Evolutionary conservation across 1,284 basidiomycete genomes (phyloP).

Genomic region (Pholiota adiposa): DNA sequence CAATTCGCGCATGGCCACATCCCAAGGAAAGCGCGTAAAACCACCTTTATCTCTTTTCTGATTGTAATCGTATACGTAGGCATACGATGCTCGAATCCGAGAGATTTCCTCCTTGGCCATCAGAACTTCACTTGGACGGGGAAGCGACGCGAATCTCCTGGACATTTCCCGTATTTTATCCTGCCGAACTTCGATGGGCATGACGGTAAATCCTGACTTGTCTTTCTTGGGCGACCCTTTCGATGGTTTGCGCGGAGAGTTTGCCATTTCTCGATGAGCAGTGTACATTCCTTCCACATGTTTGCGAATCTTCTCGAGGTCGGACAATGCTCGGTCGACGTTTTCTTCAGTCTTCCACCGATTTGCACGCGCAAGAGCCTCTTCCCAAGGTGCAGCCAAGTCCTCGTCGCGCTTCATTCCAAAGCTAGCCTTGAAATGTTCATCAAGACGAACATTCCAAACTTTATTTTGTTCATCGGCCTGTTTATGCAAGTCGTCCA

Average conservation of each 20-base stretch:
- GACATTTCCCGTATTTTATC: constrained; percentile 49
- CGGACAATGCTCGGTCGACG: constrained; percentile 17
- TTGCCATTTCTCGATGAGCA: constrained; percentile 30
- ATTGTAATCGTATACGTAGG: constrained; percentile 47
- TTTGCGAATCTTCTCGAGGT: constrained; percentile 30
- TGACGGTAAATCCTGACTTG: constrained; percentile 38
- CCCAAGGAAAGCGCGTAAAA: constrained; percentile 53
- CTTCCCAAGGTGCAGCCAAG: constrained; percentile 37
- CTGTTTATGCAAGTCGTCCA: constrained; percentile 46
- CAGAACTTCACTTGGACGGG: constrained; percentile 25
- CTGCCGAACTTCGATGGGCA: constrained; percentile 50
- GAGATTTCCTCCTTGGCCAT: constrained; percentile 35
- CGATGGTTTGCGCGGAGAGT: constrained; percentile 16
- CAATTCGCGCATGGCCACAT: constrained; percentile 54
- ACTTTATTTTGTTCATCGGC: constrained; percentile 28
- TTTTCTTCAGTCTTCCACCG: constrained; percentile 20
- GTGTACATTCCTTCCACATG: constrained; percentile 34
- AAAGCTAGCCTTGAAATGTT: constrained; percentile 26
- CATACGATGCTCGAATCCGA: constrained; percentile 55
- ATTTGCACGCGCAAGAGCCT: constrained; percentile 28
- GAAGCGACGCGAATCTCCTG: constrained; percentile 37
- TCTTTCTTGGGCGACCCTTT: constrained; percentile 23
- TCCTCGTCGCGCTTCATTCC: constrained; percentile 21
- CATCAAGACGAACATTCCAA: constrained; percentile 33
- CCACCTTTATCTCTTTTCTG: constrained; percentile 17